Evolutionary conservation across 129 eudicot genomes (phyloP).

Genomic region (Smallanthus sonchifolius): DNA sequence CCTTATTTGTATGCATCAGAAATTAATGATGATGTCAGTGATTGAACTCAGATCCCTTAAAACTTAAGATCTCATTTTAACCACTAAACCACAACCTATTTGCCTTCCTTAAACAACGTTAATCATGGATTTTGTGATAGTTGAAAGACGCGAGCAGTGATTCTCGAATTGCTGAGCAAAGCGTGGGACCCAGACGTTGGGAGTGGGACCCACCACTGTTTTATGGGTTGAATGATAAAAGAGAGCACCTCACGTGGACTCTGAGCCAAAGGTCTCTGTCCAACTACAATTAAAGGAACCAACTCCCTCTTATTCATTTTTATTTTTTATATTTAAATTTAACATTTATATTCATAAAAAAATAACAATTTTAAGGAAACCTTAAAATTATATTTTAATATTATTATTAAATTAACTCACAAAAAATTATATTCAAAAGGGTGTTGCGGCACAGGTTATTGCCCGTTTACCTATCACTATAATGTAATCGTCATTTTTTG

Average conservation of each 20-base stretch:
- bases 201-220: slow-evolving; percentile 49
- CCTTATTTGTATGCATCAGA: too few species aligned
- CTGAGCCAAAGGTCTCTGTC: slow-evolving; percentile 85
- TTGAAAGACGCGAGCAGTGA: slow-evolving; percentile 23
- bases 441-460: too few species aligned
- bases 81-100: too few species aligned
- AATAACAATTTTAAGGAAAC: background rate
- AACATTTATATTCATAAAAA: background rate
- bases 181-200: slow-evolving; percentile 17
- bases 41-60: too few species aligned
- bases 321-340: background rate
- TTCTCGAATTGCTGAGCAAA: slow-evolving; percentile 5
- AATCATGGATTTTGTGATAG: background rate
- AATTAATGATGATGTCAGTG: too few species aligned
- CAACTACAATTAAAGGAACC: slow-evolving; percentile 50
- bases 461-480: too few species aligned
- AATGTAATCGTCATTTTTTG: too few species aligned
- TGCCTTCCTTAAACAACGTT: slow-evolving; percentile 11
- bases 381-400: background rate
- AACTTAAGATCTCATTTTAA: too few species aligned
- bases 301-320: background rate
- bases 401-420: too few species aligned
- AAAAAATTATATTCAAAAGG: too few species aligned
- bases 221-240: slow-evolving; percentile 89
- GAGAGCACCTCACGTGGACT: slow-evolving; percentile 99